These are phyloP conservation scores for Brettanomyces sp. DNA, from an alignment of 805 yeast species.

Conservation along the genomic window DNA sequence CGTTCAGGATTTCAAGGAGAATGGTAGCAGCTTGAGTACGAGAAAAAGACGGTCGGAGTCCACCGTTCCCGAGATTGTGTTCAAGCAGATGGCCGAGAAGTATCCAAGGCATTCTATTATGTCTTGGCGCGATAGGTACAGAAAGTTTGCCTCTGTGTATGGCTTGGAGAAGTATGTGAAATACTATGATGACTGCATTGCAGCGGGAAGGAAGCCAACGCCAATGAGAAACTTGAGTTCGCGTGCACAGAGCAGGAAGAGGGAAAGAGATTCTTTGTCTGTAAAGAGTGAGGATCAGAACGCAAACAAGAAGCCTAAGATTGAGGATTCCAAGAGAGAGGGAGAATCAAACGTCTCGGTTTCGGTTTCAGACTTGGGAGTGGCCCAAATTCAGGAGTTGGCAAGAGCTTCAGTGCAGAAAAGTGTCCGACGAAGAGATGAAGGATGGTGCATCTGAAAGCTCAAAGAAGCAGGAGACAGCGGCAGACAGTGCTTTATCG, in stretches of 20 bases:
- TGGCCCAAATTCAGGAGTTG: slow-evolving; percentile 11
- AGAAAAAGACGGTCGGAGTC: slow-evolving; percentile 15
- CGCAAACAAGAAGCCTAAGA: not conserved
- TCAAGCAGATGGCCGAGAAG: slow-evolving; percentile 28
- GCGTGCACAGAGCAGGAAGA: slow-evolving; percentile 25
- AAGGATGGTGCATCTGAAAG: not conserved
- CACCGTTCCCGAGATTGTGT: slow-evolving; percentile 29
- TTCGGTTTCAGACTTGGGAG: not conserved
- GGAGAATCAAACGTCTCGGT: not conserved
- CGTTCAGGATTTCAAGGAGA: slow-evolving; percentile 14
- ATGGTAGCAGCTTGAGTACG: slow-evolving; percentile 5
- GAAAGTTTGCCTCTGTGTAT: slow-evolving; percentile 57
- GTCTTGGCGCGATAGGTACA: slow-evolving; percentile 78
- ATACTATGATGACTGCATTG: slow-evolving; percentile 38
- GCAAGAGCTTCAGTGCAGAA: slow-evolving; percentile 21
- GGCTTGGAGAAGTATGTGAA: slow-evolving; percentile 50
- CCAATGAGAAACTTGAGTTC: slow-evolving; percentile 53
- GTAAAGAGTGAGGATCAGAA: not conserved
- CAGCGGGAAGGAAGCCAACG: slow-evolving; percentile 33
- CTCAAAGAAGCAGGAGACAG: not conserved
- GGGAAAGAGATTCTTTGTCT: not conserved
- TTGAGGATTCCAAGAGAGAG: not conserved
- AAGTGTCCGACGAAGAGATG: not conserved
- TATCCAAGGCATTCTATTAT: slow-evolving; percentile 49
- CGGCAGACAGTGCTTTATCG: not conserved